A percentile compares a stretch with the other conserved stretches of the same genome.
Conservation (phyloP, 768 basidiomycete genomes). For the Mrakia gelida region DNA sequence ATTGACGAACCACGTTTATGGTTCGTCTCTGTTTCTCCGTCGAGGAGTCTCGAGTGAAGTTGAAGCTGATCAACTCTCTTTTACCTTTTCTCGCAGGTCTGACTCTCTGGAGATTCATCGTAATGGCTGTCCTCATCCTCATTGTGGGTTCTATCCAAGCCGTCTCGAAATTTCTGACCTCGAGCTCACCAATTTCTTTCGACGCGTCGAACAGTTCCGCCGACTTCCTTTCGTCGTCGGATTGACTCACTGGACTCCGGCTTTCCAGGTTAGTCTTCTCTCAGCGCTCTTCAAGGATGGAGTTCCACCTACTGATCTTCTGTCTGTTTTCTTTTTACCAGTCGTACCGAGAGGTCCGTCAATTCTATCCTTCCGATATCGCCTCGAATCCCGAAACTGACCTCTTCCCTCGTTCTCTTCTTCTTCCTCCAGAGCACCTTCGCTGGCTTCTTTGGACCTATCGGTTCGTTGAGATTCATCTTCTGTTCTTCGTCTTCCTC, state of each 20-base stretch:
- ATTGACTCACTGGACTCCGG: slow-evolving; percentile 20
- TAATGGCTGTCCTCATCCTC: slow-evolving; percentile 45
- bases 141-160: slow-evolving; percentile 9
- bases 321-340: background rate
- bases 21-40: background rate
- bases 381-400: too few species aligned
- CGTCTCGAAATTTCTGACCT: too few species aligned
- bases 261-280: background rate
- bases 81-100: too few species aligned
- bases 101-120: slow-evolving; percentile 45
- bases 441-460: background rate
- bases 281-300: too few species aligned
- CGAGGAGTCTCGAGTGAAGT: too few species aligned
- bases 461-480: too few species aligned
- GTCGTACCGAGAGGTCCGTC: slow-evolving; percentile 7
- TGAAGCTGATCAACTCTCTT: too few species aligned
- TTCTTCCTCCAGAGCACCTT: background rate
- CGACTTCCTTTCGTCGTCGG: slow-evolving; percentile 46
- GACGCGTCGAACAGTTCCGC: slow-evolving; percentile 33
- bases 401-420: background rate
- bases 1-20: slow-evolving; percentile 35
- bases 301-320: too few species aligned
- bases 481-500: too few species aligned
- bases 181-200: background rate
- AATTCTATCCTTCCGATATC: too few species aligned